Base-by-base conservation (phyloP, 345 rosid genomes). In the Angophora floribunda region DNA sequence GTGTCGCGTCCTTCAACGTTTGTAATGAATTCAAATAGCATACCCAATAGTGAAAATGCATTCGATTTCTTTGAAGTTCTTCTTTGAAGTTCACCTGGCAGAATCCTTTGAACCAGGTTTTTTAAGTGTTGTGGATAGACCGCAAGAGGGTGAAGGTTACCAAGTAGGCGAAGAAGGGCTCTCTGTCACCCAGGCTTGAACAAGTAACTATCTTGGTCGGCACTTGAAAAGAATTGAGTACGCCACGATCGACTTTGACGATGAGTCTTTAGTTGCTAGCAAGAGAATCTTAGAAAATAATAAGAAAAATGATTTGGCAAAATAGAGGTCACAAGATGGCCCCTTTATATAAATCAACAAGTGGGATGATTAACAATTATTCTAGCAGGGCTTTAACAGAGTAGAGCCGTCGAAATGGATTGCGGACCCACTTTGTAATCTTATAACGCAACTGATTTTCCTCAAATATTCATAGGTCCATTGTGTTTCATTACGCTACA, bases 321-420 rank as follows among this genome's bases (percentile, higher is more conserved):
- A 28, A n/a, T 30, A 28, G 36, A n/a, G 32, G 36, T 32, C 9
- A n/a, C 75, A 63, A 63, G 13, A 63, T 63, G n/a, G 75, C 75
- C 75, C 14, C 41, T 63, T 63, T 14, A n/a, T 0, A 5, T 2
- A 12, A 7, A 61, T 15, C 1, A 4, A 11, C 32, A 26, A 11
- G 5, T 61, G 16, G 7, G 32, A 4, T 5, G 32, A 5, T 61
- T 57, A 24, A 28, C 63, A 24, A 57, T 57, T 24, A 57, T 24
- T 2, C 2, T 0, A 57, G 9, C 28, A 0, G 63, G n/a, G 26
- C n/a, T 9, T 13, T 24, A 22, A 2, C 9, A 0, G 63, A 57
- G 26, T 24, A 28, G 4, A 6, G 70, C 8, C 5, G 32, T 28
- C 32, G 6, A 61, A 61, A 3, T 28, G 4, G 16, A 7, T 5